Conservation (phyloP, 768 basidiomycete species). For the Coprinopsis marcescibilis region DNA sequence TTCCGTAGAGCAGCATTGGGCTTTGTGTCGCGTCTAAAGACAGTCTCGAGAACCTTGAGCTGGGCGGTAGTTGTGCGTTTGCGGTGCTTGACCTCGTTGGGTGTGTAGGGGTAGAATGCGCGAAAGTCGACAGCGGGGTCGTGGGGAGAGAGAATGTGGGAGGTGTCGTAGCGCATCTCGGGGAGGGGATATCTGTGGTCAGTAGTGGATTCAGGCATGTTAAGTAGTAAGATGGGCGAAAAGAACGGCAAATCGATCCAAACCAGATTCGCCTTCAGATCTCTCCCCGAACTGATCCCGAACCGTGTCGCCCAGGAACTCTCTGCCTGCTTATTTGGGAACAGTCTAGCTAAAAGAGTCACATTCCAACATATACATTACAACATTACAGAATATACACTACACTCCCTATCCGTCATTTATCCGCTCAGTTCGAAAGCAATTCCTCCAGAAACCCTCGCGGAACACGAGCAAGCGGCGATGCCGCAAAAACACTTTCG, state of each 20-base stretch:
- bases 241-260: constrained; percentile 17
- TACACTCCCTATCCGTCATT: too few relatives aligned
- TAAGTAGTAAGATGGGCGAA: constrained; percentile 26
- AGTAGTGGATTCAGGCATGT: constrained; percentile 21
- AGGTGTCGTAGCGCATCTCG: constrained; percentile 29
- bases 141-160: constrained; percentile 40
- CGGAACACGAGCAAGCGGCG: constrained; percentile 55
- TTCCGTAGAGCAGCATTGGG: constrained; percentile 80
- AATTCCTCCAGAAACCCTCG: constrained; percentile 63
- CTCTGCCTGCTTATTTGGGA: constrained; percentile 7
- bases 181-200: constrained; percentile 5
- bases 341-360: constrained; percentile 9
- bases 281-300: constrained; percentile 4
- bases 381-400: not conserved
- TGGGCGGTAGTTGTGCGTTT: constrained; percentile 86
- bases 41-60: constrained; percentile 81
- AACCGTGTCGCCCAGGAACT: constrained; percentile 20
- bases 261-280: constrained; percentile 6
- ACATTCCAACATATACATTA: not conserved
- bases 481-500: constrained; percentile 45
- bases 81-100: constrained; percentile 91
- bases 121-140: constrained; percentile 77
- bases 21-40: constrained; percentile 87
- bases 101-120: constrained; percentile 83
- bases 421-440: too few relatives aligned